A percentile compares a stretch with the other conserved stretches of the same genome.
Evolutionary conservation across 148 eudicot genomes (phyloP).

Genomic region (Polygonum aviculare): DNA sequence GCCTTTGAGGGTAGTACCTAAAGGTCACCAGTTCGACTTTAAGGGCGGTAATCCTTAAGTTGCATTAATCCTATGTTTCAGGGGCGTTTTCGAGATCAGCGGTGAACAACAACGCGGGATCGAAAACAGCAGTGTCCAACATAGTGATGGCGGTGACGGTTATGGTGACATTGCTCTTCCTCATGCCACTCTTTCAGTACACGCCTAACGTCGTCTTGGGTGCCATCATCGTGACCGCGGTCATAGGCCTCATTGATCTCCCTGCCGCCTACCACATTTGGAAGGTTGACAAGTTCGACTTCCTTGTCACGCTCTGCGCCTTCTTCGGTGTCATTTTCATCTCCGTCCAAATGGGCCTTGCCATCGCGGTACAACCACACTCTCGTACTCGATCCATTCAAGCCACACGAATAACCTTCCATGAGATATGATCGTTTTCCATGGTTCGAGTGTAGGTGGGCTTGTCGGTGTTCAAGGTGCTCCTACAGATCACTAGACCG

Average conservation of each 20-base stretch:
- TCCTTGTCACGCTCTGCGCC: conserved; percentile 64
- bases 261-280: conserved; percentile 56
- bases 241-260: conserved; percentile 75
- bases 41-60: not conserved
- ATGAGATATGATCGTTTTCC: not conserved
- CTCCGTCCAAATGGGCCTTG: conserved; percentile 82
- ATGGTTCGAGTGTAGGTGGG: conserved; percentile 37
- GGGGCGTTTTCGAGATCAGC: conserved; percentile 96
- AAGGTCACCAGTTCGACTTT: too few relatives aligned
- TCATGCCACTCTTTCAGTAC: conserved; percentile 77
- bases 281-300: conserved; percentile 89
- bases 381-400: not conserved
- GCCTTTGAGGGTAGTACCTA: too few relatives aligned
- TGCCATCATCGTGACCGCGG: conserved; percentile 86
- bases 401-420: not conserved
- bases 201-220: conserved; percentile 77
- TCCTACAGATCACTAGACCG: conserved; percentile 82
- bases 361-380: conserved; percentile 43
- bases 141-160: conserved; percentile 78
- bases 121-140: conserved; percentile 76
- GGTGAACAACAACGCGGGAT: conserved; percentile 88
- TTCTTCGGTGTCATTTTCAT: conserved; percentile 87
- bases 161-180: conserved; percentile 70
- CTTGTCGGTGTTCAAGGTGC: conserved; percentile 75
- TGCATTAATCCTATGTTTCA: conserved; percentile 19